Percentiles rank a stretch among this genome's conserved stretches.
These are phyloP conservation scores for Pleurotus cornucopiae DNA, from an alignment of 768 basidiomycete genomes.

Conservation along the genomic window DNA sequence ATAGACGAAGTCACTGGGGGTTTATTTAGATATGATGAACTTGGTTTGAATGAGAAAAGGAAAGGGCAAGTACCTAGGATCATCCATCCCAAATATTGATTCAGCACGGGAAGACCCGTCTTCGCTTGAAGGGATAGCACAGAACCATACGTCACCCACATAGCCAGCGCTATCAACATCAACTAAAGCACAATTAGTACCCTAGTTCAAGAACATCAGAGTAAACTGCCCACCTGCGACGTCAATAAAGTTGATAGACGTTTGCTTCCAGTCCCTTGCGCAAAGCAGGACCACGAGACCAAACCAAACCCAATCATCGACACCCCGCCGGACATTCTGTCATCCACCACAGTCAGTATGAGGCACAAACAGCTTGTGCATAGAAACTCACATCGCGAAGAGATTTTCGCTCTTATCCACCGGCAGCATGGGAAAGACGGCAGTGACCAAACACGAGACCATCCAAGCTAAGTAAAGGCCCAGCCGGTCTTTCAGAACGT, in stretches of 20 bases:
- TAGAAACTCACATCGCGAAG: conserved; percentile 47
- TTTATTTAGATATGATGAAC: neutral
- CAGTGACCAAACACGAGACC: conserved; percentile 45
- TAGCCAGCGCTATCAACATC: conserved; percentile 38
- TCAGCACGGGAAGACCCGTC: conserved; percentile 54
- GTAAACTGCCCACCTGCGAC: neutral
- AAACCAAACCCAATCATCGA: conserved; percentile 35
- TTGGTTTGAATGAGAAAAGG: neutral
- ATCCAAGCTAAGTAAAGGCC: conserved; percentile 38
- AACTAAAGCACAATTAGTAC: conserved; percentile 25
- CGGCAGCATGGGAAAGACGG: conserved; percentile 65
- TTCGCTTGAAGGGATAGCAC: conserved; percentile 60
- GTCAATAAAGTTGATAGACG: neutral
- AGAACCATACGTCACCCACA: conserved; percentile 56
- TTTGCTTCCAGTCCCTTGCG: neutral
- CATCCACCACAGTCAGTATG: neutral
- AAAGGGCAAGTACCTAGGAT: conserved; percentile 42
- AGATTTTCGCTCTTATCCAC: conserved; percentile 71
- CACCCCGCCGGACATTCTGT: conserved; percentile 44
- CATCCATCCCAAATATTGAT: conserved; percentile 63
- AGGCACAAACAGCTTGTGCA: neutral
- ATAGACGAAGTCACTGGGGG: conserved; percentile 43
- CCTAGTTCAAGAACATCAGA: neutral
- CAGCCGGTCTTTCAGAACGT: conserved; percentile 20
- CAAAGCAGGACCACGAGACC: neutral